phyloP scores from a whole-genome alignment of 2,329 filamentous ascomycete genomes.

The Colletotrichum sp. region DNA sequence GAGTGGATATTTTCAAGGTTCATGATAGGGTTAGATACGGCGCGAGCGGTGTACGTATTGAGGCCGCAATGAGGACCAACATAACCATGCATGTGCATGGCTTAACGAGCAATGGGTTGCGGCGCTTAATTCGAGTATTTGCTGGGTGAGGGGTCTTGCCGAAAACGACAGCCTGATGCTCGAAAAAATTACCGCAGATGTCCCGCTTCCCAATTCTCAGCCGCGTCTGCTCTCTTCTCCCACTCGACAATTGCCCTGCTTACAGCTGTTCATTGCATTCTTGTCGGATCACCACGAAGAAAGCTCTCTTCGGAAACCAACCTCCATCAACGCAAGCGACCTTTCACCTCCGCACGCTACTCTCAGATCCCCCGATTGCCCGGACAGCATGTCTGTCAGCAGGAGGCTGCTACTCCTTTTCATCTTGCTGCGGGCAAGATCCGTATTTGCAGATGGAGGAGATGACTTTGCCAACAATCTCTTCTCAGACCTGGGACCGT shows the following conservation, averaged over 20 bases:
- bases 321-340: neutral
- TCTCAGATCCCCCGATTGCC: neutral
- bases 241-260: no score
- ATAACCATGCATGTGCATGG: neutral
- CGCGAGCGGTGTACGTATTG: rapidly evolving
- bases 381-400: rapidly evolving
- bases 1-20: neutral
- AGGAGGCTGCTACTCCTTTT: rapidly evolving
- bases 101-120: neutral
- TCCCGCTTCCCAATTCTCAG: neutral
- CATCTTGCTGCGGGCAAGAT: rapidly evolving
- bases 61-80: no score
- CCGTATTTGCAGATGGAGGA: neutral
- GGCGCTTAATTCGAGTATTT: no score
- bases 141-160: rapidly evolving
- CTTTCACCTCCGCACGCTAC: rapidly evolving
- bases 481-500: neutral
- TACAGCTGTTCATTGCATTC: no score
- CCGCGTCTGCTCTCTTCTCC: rapidly evolving
- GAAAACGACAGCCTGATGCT: neutral
- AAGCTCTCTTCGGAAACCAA: no score
- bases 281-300: no score
- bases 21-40: neutral
- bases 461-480: neutral
- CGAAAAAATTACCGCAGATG: neutral